Conservation (phyloP, 257 asterid species). For the Solanum dulcamara region DNA sequence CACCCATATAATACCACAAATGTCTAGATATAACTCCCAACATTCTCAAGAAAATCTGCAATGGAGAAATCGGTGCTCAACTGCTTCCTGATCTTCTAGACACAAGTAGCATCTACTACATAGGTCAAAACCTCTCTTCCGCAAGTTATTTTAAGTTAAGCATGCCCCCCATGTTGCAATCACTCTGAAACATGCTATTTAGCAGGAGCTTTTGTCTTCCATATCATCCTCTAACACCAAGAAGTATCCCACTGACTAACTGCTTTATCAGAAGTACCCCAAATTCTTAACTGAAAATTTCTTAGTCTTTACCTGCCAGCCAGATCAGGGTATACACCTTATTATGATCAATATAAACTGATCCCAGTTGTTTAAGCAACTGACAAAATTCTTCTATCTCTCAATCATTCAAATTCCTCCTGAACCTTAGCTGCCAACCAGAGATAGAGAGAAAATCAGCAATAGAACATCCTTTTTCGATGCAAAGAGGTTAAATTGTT, state of each 20-base stretch:
- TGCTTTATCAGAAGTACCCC: not conserved
- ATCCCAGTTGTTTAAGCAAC: not conserved
- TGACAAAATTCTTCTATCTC: not conserved
- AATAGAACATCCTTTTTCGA: not conserved
- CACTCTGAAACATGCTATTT: not conserved
- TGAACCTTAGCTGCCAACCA: not conserved
- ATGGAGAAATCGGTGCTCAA: not conserved
- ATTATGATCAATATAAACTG: not conserved
- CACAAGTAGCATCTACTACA: not conserved
- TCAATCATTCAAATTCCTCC: not conserved
- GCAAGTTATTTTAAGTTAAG: not conserved
- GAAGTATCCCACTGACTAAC: not conserved
- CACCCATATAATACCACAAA: not conserved
- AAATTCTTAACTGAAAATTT: not conserved
- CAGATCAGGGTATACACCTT: not conserved
- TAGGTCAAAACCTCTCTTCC: not conserved
- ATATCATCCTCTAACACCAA: not conserved
- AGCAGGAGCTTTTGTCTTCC: not conserved
- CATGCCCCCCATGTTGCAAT: not conserved
- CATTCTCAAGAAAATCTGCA: not conserved
- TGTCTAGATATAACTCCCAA: not conserved
- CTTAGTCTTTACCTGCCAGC: not conserved
- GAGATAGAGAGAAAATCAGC: not conserved
- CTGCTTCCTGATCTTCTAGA: not conserved
- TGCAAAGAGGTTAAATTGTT: not conserved